Evolutionary conservation across 805 yeast species (phyloP).

Genomic region (Yarrowia sp.): DNA sequence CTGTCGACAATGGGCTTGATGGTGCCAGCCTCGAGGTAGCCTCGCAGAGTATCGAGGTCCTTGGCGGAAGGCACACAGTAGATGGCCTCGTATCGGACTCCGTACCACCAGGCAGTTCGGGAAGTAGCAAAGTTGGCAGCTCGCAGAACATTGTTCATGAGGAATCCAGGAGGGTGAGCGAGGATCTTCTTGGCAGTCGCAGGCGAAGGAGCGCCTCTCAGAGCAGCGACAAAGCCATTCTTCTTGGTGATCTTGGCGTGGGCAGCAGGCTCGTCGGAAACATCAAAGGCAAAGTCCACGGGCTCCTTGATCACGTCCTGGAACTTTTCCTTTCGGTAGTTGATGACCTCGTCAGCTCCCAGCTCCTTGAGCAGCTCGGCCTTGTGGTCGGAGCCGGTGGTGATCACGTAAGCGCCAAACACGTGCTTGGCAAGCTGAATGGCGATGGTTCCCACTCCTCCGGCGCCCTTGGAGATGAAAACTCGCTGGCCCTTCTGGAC

Average conservation of each 20-base stretch:
- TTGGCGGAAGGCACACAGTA: conserved; percentile 24
- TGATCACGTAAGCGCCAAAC: conserved; percentile 42
- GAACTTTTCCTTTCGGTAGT: conserved; percentile 43
- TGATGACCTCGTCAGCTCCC: conserved; percentile 44
- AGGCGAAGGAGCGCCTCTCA: conserved; percentile 40
- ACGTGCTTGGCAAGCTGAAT: conserved; percentile 43
- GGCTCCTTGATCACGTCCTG: conserved; percentile 40
- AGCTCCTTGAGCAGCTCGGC: conserved; percentile 39
- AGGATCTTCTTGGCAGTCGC: conserved; percentile 12
- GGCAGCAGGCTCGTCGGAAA: conserved; percentile 41
- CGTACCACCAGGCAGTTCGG: conserved; percentile 35
- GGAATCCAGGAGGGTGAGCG: conserved; percentile 25
- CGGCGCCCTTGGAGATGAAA: conserved; percentile 42
- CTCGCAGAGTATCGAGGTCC: conserved; percentile 31
- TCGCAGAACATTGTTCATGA: conserved; percentile 23
- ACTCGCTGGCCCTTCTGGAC: conserved; percentile 41
- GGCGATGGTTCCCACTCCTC: conserved; percentile 42
- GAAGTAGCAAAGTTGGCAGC: conserved; percentile 17
- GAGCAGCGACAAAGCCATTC: conserved; percentile 41
- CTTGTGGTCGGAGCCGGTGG: conserved; percentile 44
- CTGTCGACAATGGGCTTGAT: conserved; percentile 41
- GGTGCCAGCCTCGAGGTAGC: conserved; percentile 41
- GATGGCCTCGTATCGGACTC: conserved; percentile 39
- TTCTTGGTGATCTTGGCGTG: conserved; percentile 40
- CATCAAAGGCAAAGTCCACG: conserved; percentile 43